Evolutionary conservation across 2,329 filamentous ascomycete genomes (phyloP).

Genomic region (Alternaria solani): DNA sequence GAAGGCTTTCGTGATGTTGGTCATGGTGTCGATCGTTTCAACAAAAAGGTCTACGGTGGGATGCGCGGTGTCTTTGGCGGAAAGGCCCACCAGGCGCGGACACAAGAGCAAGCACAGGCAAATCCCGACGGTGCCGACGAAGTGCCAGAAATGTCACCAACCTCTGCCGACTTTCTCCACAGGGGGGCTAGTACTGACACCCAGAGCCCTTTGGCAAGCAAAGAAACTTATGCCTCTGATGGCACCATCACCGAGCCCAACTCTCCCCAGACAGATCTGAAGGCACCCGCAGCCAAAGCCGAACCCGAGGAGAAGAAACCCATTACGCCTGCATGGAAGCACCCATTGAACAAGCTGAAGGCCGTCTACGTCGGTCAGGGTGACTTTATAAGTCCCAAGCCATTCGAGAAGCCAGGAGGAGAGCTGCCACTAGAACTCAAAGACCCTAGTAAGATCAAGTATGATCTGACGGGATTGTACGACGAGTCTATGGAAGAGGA

Average conservation of each 20-base stretch:
- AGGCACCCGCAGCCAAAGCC: conserved; percentile 29
- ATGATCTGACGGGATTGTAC: conserved; percentile 43
- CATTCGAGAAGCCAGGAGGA: conserved; percentile 50
- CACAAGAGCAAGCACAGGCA: conserved; percentile 17
- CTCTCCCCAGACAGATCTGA: conserved; percentile 32
- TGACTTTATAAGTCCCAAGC: conserved; percentile 56
- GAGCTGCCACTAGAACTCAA: conserved; percentile 45
- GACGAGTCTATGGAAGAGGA: conserved; percentile 43
- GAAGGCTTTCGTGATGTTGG: conserved; percentile 61
- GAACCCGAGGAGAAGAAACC: conserved; percentile 21
- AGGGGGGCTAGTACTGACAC: conserved; percentile 45
- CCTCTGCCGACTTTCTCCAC: conserved; percentile 35
- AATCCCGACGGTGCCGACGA: conserved; percentile 34
- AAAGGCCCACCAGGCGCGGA: conserved; percentile 23
- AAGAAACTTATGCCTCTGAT: conserved; percentile 37
- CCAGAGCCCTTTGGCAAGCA: conserved; percentile 38
- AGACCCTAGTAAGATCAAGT: conserved; percentile 38
- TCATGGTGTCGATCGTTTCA: conserved; percentile 51
- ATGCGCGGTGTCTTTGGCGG: conserved; percentile 45
- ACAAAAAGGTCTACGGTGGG: conserved; percentile 51
- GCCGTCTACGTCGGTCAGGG: conserved; percentile 29
- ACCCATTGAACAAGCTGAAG: conserved; percentile 36
- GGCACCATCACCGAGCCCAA: conserved; percentile 30
- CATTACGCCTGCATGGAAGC: conserved; percentile 23
- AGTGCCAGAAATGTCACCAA: conserved; percentile 33